Base-by-base conservation (phyloP, 2,329 filamentous ascomycete genomes). In the Decorospora gaudefroyi region DNA sequence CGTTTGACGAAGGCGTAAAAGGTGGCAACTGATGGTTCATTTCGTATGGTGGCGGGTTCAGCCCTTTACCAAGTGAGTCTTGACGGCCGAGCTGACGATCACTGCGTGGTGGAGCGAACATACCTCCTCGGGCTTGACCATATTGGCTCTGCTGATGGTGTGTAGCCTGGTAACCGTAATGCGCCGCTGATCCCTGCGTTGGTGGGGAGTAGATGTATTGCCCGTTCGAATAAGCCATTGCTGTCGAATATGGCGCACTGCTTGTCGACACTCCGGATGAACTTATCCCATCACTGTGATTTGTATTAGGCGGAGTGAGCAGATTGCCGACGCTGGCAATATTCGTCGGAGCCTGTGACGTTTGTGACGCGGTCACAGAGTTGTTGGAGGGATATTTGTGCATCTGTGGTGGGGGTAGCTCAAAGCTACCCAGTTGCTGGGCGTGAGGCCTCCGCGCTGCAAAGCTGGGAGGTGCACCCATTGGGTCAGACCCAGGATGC, bases 401-500 rank as follows among this genome's bases (percentile, higher is more conserved):
- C 62, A 80, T 74, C 36, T 80, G 78, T 56, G 83, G 83, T 40
- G 85, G 82, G 37, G 66, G 53, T 36, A 89, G 79, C 63, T 87
- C 83, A 65, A 88, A 88, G 56, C 73, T 79, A 45, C 86, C 85
- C 51, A 90, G 78, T 59, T 80, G 80, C 45, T 81, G 82, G 51
- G 86, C 83, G 63, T 85, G 85, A 64, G 84, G 81, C 70, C 86
- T 82, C 62, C 87, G 81, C 69, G 84, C 79, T 57, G 84, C 82
- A 67, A 90, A 84, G 74, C 85, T 86, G 65, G 79, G 77, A 59
- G 80, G 77, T 61, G 77, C 75, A 69, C 78, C 78, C 74, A 85
- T 78, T 68, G 75, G 74, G 69, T 84, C 81, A 65, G 81, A 72
- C 65, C 78, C 76, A 67, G 80, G 74, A 72, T 81, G 78, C 81